Conservation (phyloP, 2,329 filamentous ascomycete genomes). For the Stemphylium vesicarium region DNA sequence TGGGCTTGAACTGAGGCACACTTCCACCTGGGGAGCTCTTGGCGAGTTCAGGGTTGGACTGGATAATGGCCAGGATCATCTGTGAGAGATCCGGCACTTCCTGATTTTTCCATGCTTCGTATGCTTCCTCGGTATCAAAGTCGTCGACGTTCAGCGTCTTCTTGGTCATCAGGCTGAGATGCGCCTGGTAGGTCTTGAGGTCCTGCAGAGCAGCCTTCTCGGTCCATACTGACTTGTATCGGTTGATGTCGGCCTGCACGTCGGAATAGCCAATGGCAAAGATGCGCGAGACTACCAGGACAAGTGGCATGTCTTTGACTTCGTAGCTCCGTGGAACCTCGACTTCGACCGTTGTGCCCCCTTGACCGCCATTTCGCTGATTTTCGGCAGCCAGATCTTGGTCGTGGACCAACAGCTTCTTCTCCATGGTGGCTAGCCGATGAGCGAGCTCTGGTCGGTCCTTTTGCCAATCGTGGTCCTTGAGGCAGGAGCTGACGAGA, state of each 20-base stretch:
- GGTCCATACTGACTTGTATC: constrained; percentile 81
- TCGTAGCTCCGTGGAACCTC: constrained; percentile 85
- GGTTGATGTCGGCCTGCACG: constrained; percentile 86
- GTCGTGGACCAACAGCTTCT: constrained; percentile 91
- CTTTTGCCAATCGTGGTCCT: constrained; percentile 82
- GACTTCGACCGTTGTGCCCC: constrained; percentile 76
- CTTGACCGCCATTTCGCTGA: constrained; percentile 62
- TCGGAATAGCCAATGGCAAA: constrained; percentile 81
- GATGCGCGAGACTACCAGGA: constrained; percentile 83
- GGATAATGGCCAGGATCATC: constrained; percentile 91
- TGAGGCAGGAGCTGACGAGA: constrained; percentile 78
- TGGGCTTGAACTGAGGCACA: constrained; percentile 63
- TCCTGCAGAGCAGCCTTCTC: constrained; percentile 90
- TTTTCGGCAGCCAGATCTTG: constrained; percentile 77
- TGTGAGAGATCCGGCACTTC: constrained; percentile 86
- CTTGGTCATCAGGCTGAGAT: constrained; percentile 78
- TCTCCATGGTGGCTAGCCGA: constrained; percentile 82
- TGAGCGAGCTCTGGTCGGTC: constrained; percentile 84
- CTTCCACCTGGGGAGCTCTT: constrained; percentile 70
- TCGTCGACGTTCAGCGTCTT: constrained; percentile 81
- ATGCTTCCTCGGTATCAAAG: constrained; percentile 89
- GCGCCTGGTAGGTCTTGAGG: constrained; percentile 90
- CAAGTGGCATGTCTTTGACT: constrained; percentile 95
- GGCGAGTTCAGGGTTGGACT: constrained; percentile 82
- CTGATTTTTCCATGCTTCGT: constrained; percentile 87